A percentile compares a stretch with the other conserved stretches of the same genome.
These are phyloP conservation scores for Ampelomyces quisqualis DNA, from an alignment of 2,329 filamentous ascomycete genomes.

Conservation along the genomic window DNA sequence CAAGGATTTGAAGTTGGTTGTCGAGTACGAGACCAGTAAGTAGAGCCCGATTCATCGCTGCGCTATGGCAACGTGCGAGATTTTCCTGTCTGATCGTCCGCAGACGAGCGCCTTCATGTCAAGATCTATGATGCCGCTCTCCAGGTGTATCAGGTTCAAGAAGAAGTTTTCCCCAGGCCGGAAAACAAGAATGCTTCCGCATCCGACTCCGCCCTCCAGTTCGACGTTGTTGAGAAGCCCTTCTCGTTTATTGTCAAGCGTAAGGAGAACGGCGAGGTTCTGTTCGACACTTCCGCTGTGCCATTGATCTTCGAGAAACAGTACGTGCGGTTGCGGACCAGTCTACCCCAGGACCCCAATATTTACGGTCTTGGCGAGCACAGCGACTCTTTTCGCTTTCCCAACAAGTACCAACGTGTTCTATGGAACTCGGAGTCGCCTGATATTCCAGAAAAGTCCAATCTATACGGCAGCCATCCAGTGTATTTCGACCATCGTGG, in stretches of 20 bases:
- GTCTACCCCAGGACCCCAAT: conserved; percentile 66
- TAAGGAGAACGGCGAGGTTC: conserved; percentile 57
- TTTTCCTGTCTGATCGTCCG: conserved; percentile 12
- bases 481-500: conserved; percentile 74
- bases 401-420: conserved; percentile 67
- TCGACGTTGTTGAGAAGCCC: conserved; percentile 57
- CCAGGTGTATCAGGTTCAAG: conserved; percentile 72
- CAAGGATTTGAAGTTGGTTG: conserved; percentile 56
- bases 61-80: not conserved
- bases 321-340: conserved; percentile 71
- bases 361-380: conserved; percentile 81
- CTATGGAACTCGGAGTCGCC: conserved; percentile 70
- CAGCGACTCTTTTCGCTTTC: conserved; percentile 67
- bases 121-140: conserved; percentile 70
- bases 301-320: conserved; percentile 74
- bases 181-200: conserved; percentile 38
- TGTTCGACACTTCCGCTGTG: conserved; percentile 70
- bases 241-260: conserved; percentile 69
- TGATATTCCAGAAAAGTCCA: conserved; percentile 59
- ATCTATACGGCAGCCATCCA: conserved; percentile 72
- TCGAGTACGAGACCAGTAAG: conserved; percentile 63
- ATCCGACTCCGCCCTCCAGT: conserved; percentile 52
- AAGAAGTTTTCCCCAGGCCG: conserved; percentile 66
- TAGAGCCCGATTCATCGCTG: too few species aligned
- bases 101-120: conserved; percentile 70